Evolutionary conservation across 2,329 filamentous ascomycete species (phyloP), one percentile per base, ranked within the genome.

Genomic region (Colletotrichum lini): DNA sequence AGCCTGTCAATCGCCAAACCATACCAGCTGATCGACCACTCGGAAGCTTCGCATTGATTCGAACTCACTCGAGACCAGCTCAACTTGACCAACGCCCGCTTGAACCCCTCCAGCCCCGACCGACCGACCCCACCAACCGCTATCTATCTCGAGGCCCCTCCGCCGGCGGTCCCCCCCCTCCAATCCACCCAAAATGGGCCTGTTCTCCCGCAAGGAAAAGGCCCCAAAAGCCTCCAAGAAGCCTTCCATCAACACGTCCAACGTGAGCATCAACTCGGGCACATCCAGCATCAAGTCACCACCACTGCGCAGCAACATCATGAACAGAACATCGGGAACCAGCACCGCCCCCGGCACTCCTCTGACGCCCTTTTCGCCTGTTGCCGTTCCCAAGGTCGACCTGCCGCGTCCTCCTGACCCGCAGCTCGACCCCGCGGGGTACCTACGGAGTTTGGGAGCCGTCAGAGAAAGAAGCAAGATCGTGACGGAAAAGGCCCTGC

Each of bases 401-500:
- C 89, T 98, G 58, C 94, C 96, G 60, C 92, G 91, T 78, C 91
- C 95, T 18, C 95, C 96, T 38, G 95, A 98, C 82, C 95, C 96
- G 77, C 88, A 92, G 73, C 87, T 96, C 76, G 94, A 98, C 80
- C 95, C 96, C 23, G 94, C 93, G 30, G 95, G 92, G 72, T 98
- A 98, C 82, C 89, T 99, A 77, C 91, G 94, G 79, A 98, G 95
- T 83, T 90, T 98, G 78, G 91, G 94, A 77, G 91, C 96, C 38
- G 94, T 99, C 35, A 89, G 96, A 73, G 94, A 98, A 77, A 86
- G 95, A 73, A 92, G 90, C 78, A 89, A 85, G 76, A 84, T 96
- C 74, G 87, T 98, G 63, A 87, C 94, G 72, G 89, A 93, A 73
- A 95, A 93, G 84, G 94, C 95, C 12, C 87, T 93, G 77, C 87